These are phyloP conservation scores for Cercospora janseana DNA, from an alignment of 2,329 filamentous ascomycete genomes.

Conservation along the genomic window DNA sequence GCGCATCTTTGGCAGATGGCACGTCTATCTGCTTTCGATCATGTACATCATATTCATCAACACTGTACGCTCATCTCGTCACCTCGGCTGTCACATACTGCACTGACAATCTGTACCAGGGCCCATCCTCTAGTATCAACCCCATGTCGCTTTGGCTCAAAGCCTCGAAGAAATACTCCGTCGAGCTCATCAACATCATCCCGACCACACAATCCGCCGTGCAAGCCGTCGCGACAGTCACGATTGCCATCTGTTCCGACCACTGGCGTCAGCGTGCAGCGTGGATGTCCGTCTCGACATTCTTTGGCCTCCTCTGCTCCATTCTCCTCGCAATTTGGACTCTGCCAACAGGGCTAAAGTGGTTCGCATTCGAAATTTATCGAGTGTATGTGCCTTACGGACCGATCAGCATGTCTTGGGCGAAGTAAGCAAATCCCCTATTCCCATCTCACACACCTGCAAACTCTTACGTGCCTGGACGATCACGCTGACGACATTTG, in stretches of 20 bases:
- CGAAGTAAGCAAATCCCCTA: constrained; percentile 37
- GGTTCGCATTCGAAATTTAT: constrained; percentile 37
- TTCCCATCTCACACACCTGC: neutral
- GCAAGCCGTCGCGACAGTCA: constrained; percentile 58
- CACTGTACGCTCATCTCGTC: constrained; percentile 44
- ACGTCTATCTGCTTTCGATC: constrained; percentile 58
- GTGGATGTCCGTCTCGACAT: constrained; percentile 27
- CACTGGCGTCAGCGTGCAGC: constrained; percentile 26
- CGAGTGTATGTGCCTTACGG: constrained; percentile 36
- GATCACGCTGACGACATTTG: constrained; percentile 8
- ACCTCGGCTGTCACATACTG: too few relatives aligned
- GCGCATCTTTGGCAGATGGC: constrained; percentile 61
- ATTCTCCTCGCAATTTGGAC: constrained; percentile 37
- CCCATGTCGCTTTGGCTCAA: constrained; percentile 34
- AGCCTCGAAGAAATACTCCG: constrained; percentile 44
- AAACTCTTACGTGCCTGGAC: too few relatives aligned
- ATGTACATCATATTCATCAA: constrained; percentile 67
- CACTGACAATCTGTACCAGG: constrained; percentile 1
- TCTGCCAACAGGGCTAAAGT: constrained; percentile 36
- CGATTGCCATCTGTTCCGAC: constrained; percentile 50
- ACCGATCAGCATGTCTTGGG: constrained; percentile 43
- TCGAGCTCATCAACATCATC: constrained; percentile 57
- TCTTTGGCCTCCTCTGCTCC: constrained; percentile 26
- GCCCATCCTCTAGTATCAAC: constrained; percentile 27
- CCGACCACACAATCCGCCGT: constrained; percentile 53